Evolutionary conservation across 352 stramenopile genomes (phyloP), one percentile per base, ranked within the genome.

Genomic region (Pythium pyrilobum): DNA sequence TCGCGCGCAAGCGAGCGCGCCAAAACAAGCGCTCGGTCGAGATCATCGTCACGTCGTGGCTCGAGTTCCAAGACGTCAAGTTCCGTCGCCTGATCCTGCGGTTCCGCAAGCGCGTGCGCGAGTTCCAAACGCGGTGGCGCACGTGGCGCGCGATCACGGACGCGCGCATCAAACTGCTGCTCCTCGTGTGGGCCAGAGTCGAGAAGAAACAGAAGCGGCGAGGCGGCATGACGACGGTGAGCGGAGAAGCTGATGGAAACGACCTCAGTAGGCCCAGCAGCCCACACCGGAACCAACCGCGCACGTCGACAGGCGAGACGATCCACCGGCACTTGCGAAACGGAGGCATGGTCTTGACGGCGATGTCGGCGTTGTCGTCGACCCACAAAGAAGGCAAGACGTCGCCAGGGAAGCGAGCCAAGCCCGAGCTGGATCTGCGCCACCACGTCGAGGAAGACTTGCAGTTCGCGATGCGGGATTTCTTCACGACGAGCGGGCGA

Each of bases 31-130:
- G 52, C 9, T 67, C 68, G 0, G 53, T 85, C 5, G 56, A 62
- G 9, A 54, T 88, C 32, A 89, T 90, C 31, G 66, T 92, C 29
- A 89, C 77, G 29, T 81, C 74, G 7, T 87, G 77, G 77, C 65
- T 85, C 36, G 81, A 89, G 56, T 89, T 89, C 56, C 79, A 92
- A 46, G 81, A 92, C 45, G 78, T 87, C 28, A 92, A 92, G 49
- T 92, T 90, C 34, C 79, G 81, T 10, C 77, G 81, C 8, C 66
- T 92, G 10, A 89, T 92, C 45, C 53, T 89, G 36, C 73, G 79
- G 16, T 92, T 90, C 43, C 75, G 79, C 3, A 88, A 89, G 40
- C 74, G 75, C 32, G 77, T 92, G 23, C 69, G 76, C 1, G 65
- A 85, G 32, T 92, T 92, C 50, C 81, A 92, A 56, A 59, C 71